Evolutionary conservation across 495 filamentous ascomycete species (phyloP).

Genomic region (Penicillium herquei): DNA sequence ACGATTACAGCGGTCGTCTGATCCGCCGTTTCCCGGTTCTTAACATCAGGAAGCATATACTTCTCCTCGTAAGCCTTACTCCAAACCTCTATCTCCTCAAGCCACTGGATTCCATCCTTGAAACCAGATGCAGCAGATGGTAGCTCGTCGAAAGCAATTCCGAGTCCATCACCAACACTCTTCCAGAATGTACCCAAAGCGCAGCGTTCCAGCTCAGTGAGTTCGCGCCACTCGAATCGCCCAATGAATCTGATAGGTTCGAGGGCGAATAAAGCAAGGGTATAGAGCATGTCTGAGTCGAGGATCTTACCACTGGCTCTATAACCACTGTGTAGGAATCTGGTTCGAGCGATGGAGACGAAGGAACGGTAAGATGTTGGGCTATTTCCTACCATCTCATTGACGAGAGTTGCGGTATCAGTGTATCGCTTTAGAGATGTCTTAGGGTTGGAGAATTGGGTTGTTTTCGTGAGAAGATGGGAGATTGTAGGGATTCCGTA

Average conservation of each 20-base stretch:
- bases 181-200: slow-evolving; percentile 68
- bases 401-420: slow-evolving; percentile 59
- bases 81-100: slow-evolving; percentile 62
- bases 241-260: slow-evolving; percentile 59
- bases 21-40: slow-evolving; percentile 54
- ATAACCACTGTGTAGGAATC: slow-evolving; percentile 64
- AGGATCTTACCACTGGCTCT: slow-evolving; percentile 56
- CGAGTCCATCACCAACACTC: slow-evolving; percentile 59
- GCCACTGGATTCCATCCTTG: slow-evolving; percentile 61
- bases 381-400: slow-evolving; percentile 49
- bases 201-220: slow-evolving; percentile 63
- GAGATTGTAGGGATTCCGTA: slow-evolving; percentile 67
- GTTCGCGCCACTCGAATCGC: slow-evolving; percentile 60
- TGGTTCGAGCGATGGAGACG: slow-evolving; percentile 60
- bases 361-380: slow-evolving; percentile 50
- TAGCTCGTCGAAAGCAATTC: slow-evolving; percentile 49
- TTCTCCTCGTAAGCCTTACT: slow-evolving; percentile 54
- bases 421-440: slow-evolving; percentile 61
- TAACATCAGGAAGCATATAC: slow-evolving; percentile 55
- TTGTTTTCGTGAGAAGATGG: slow-evolving; percentile 53
- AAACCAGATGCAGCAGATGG: slow-evolving; percentile 45
- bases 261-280: slow-evolving; percentile 58
- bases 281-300: slow-evolving; percentile 67
- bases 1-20: slow-evolving; percentile 58
- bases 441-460: slow-evolving; percentile 52